Evolutionary conservation across 306 rosid genomes (phyloP), one percentile per base, ranked within the genome.

Genomic region (Lotus japonicus): DNA sequence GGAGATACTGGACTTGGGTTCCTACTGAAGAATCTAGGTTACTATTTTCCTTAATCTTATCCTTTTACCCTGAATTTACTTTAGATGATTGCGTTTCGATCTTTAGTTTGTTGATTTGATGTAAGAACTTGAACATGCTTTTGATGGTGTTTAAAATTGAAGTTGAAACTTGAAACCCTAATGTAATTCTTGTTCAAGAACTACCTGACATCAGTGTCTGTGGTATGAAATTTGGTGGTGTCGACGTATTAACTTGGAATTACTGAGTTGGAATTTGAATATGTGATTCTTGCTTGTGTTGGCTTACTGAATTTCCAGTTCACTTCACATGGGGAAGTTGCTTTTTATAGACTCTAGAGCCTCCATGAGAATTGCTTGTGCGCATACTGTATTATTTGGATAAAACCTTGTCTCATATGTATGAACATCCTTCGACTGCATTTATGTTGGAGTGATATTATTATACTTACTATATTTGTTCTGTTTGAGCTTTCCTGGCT

Each of bases 1-100:
- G 97, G 33, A 86, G 98, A 72, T 92, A 92, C 77, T 92, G 97
- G 97, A 92, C 80, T 65, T 92, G 96, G 97, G 45, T 92, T 82
- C 84, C 89, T 14, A 92, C 97, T n/a, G 92, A 92, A 73, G 97
- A 92, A 73, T 92, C 97, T 49, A 87, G 97, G 97, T 89, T 53
- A 72, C 81, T 23, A 31, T 31, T 26, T 59, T 21, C 16, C 8
- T 3, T 19, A 71, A 35, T 28, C 48, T 33, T 43, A 19, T 39
- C 4, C 28, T 50, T n/a, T n/a, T 46, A 9, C 39, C 12, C 19
- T 62, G 45, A 3, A 5, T 33, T 67, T 62, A 2, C 52, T 72
- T 28, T 9, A 4, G 6, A 16, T 48, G 36, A 5, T 9, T 11
- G 11, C 18, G 1, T 51, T 2, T 51, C 4, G 39, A 4, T 41